phyloP scores from a whole-genome alignment of 2,329 filamentous ascomycete species.

The Diaporthe sp. region DNA sequence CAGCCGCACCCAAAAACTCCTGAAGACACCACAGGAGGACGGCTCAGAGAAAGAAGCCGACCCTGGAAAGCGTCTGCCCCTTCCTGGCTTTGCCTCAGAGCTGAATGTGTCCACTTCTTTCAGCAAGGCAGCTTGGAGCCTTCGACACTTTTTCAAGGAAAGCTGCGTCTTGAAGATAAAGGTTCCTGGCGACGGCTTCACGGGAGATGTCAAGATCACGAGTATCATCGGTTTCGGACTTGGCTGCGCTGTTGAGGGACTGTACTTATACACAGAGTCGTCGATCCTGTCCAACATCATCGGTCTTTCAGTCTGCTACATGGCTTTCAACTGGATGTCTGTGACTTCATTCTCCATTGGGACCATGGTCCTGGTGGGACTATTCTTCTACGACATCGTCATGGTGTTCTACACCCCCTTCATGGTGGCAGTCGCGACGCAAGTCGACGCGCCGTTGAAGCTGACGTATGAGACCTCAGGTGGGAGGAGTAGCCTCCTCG shows the following conservation, averaged over 20 bases:
- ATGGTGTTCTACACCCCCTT: slow-evolving; percentile 91
- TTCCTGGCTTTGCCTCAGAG: slow-evolving; percentile 41
- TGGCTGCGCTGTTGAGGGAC: slow-evolving; percentile 67
- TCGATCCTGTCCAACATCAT: slow-evolving; percentile 83
- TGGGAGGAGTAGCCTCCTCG: slow-evolving; percentile 81
- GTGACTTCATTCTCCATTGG: slow-evolving; percentile 90
- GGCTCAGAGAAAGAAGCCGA: slow-evolving; percentile 47
- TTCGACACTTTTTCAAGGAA: slow-evolving; percentile 64
- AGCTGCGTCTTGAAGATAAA: slow-evolving; percentile 65
- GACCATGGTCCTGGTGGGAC: slow-evolving; percentile 79
- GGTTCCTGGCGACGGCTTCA: slow-evolving; percentile 65
- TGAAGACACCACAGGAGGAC: slow-evolving; percentile 46
- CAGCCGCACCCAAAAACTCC: slow-evolving; percentile 54
- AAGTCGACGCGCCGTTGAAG: slow-evolving; percentile 93
- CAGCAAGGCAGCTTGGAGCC: slow-evolving; percentile 60
- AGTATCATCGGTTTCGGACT: slow-evolving; percentile 69
- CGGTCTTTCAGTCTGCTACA: slow-evolving; percentile 89
- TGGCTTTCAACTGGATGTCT: slow-evolving; percentile 85
- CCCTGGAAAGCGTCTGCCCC: slow-evolving; percentile 48
- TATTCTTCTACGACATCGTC: slow-evolving; percentile 97
- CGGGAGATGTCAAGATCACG: slow-evolving; percentile 68
- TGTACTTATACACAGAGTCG: slow-evolving; percentile 76
- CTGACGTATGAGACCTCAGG: slow-evolving; percentile 80
- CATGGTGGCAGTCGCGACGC: slow-evolving; percentile 90
- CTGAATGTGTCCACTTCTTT: slow-evolving; percentile 44